These are phyloP conservation scores for Paragyromitra xinjiangensis DNA, from an alignment of 495 filamentous ascomycete species.

Conservation along the genomic window DNA sequence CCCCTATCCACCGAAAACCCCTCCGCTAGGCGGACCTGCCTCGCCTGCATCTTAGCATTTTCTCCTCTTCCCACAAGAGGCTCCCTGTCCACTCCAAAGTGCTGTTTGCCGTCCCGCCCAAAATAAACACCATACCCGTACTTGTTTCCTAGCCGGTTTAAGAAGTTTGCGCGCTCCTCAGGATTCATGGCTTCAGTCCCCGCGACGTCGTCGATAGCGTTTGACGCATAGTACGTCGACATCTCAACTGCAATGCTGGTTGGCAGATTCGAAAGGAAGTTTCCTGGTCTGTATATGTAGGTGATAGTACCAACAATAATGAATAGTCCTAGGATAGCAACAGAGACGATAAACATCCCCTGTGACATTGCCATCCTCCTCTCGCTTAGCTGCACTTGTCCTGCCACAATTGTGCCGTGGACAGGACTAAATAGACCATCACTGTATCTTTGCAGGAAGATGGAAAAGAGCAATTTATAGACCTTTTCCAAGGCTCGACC, in stretches of 20 bases:
- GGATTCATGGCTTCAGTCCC: slow-evolving; percentile 33
- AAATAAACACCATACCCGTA: slow-evolving; percentile 38
- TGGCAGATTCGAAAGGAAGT: slow-evolving; percentile 19
- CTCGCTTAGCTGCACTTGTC: slow-evolving; percentile 1
- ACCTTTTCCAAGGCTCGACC: slow-evolving; percentile 14
- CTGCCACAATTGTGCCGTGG: neutral
- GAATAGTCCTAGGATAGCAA: slow-evolving; percentile 8
- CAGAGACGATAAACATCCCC: slow-evolving; percentile 9
- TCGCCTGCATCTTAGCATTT: slow-evolving; percentile 18
- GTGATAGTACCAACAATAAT: slow-evolving; percentile 14
- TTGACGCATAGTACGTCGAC: slow-evolving; percentile 18
- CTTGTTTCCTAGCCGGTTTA: slow-evolving; percentile 23
- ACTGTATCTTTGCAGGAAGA: slow-evolving; percentile 15
- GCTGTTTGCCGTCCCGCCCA: slow-evolving; percentile 22
- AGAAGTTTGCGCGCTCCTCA: neutral
- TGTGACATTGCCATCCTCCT: slow-evolving; percentile 1
- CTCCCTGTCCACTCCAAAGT: slow-evolving; percentile 34
- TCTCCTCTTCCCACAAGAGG: slow-evolving; percentile 10
- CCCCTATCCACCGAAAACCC: neutral
- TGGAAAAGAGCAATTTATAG: slow-evolving; percentile 21
- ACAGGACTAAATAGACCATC: neutral
- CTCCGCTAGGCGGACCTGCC: neutral
- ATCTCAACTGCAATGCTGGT: slow-evolving; percentile 12
- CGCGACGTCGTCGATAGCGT: slow-evolving; percentile 31
- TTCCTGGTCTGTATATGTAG: slow-evolving; percentile 2